Evolutionary conservation across 1,139 yeast species (phyloP).

Genomic region (Hanseniaspora uvarum): DNA sequence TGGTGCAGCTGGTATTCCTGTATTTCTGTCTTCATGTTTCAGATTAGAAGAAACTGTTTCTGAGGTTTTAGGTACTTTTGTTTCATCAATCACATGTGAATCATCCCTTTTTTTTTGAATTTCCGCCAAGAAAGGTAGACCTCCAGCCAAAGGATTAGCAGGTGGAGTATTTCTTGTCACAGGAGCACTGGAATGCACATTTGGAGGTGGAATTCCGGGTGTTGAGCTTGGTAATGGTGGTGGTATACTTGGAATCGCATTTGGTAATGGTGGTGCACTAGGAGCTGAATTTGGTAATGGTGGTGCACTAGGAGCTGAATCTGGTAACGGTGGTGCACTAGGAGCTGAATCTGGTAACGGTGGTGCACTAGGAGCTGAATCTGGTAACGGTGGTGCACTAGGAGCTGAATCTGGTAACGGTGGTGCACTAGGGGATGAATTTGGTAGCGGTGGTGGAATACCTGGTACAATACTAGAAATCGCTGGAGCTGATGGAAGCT

Average conservation of each 20-base stretch:
- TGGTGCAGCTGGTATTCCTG: slow-evolving; percentile 20
- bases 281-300: slow-evolving; percentile 21
- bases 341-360: slow-evolving; percentile 19
- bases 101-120: slow-evolving; percentile 48
- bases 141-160: slow-evolving; percentile 25
- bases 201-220: slow-evolving; percentile 21
- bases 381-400: slow-evolving; percentile 23
- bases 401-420: slow-evolving; percentile 19
- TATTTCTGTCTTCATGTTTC: not conserved
- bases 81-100: slow-evolving; percentile 38
- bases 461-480: not conserved
- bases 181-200: slow-evolving; percentile 21
- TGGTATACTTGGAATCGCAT: slow-evolving; percentile 1
- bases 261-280: slow-evolving; percentile 18
- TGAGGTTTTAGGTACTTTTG: slow-evolving; percentile 11
- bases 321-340: slow-evolving; percentile 24
- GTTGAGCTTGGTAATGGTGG: slow-evolving; percentile 21
- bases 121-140: slow-evolving; percentile 42
- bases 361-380: slow-evolving; percentile 20
- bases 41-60: not conserved
- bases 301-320: slow-evolving; percentile 20
- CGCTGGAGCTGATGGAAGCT: slow-evolving; percentile 13
- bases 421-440: slow-evolving; percentile 20
- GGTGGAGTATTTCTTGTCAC: too few species aligned
- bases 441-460: not conserved